Evolutionary conservation across 805 yeast species (phyloP).

Genomic region (Kregervanrija pseudodelftensis): DNA sequence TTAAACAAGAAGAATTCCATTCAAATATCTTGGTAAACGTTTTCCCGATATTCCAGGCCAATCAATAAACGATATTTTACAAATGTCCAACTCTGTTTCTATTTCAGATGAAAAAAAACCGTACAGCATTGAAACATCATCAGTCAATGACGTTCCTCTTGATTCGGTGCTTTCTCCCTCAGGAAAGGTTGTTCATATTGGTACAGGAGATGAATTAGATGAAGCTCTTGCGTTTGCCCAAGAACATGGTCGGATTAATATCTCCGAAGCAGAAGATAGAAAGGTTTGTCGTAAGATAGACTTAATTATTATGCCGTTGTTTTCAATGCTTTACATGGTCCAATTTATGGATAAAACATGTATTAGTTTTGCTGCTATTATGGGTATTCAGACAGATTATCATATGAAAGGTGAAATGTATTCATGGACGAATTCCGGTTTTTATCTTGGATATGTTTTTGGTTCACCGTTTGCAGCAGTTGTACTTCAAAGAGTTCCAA

Average conservation of each 20-base stretch:
- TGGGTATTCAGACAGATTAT: slow-evolving; percentile 11
- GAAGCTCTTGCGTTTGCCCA: slow-evolving; percentile 7
- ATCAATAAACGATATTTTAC: too few species aligned
- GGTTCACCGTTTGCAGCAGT: slow-evolving; percentile 25
- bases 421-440: slow-evolving; percentile 26
- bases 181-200: slow-evolving; percentile 10
- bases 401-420: slow-evolving; percentile 25
- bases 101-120: too few species aligned
- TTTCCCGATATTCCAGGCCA: too few species aligned
- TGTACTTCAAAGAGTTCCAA: slow-evolving; percentile 30
- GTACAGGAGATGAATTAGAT: slow-evolving; percentile 6
- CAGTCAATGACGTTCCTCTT: not conserved
- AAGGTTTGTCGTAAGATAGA: slow-evolving; percentile 28
- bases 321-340: slow-evolving; percentile 28
- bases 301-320: slow-evolving; percentile 29
- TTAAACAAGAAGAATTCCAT: too few species aligned
- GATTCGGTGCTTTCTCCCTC: slow-evolving; percentile 10
- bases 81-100: too few species aligned
- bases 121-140: too few species aligned
- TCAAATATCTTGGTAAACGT: too few species aligned
- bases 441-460: slow-evolving; percentile 32
- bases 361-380: slow-evolving; percentile 31
- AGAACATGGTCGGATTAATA: slow-evolving; percentile 6
- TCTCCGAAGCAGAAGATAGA: not conserved
- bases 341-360: slow-evolving; percentile 37